Evolutionary conservation across 176 grass and related monocot species (phyloP).

Genomic region (Eleusine coracana): DNA sequence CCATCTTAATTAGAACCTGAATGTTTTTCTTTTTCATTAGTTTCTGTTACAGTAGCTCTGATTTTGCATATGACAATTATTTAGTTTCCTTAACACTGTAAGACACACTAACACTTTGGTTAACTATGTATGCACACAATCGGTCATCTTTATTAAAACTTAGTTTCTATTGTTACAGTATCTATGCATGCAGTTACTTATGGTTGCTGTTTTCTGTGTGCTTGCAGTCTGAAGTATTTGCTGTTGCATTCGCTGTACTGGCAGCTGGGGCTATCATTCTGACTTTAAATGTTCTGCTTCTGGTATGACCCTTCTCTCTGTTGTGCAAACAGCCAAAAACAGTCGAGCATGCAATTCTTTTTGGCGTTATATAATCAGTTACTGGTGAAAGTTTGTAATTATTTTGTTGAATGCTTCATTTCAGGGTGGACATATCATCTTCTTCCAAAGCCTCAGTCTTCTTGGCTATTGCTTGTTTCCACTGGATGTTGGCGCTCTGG

Average conservation of each 20-base stretch:
- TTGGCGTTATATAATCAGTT: background rate
- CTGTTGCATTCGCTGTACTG: conserved; percentile 96
- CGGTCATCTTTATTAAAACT: no score
- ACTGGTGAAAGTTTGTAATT: background rate
- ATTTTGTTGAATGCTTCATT: conserved; percentile 26
- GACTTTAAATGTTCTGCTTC: conserved; percentile 93
- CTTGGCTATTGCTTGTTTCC: conserved; percentile 98
- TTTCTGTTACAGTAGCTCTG: background rate
- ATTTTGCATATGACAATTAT: background rate
- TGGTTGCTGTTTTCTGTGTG: conserved; percentile 33
- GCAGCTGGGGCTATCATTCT: conserved; percentile 97
- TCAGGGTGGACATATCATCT: conserved; percentile 97
- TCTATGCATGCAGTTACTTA: background rate
- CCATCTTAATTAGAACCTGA: background rate
- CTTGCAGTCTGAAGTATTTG: conserved; percentile 98
- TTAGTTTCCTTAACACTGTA: background rate
- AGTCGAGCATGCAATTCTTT: background rate
- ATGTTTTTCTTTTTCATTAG: background rate
- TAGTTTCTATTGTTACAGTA: no score
- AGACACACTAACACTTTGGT: background rate
- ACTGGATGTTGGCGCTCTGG: conserved; percentile 79
- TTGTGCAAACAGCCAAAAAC: background rate
- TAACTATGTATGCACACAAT: no score
- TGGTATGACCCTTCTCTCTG: conserved; percentile 52
- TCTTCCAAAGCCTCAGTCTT: conserved; percentile 98